Conservation (phyloP, 805 yeast genomes). For the Teunomyces kruisii region DNA sequence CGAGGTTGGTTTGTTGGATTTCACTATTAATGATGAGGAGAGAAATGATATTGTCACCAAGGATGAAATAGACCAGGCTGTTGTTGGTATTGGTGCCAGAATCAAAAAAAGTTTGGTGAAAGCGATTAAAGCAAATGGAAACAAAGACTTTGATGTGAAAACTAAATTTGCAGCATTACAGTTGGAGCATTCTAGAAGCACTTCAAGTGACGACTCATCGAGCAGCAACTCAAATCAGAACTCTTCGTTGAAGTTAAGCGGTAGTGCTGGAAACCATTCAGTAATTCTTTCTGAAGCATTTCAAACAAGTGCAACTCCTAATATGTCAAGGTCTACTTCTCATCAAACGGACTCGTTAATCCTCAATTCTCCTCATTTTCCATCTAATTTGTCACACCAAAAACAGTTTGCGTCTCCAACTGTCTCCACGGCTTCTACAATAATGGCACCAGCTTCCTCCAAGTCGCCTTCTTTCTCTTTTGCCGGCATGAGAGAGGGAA, state of each 20-base stretch:
- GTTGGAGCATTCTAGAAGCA: conserved; percentile 25
- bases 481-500: conserved; percentile 30
- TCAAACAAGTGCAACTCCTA: conserved; percentile 5
- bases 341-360: neutral
- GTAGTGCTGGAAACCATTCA: conserved; percentile 20
- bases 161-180: conserved; percentile 19
- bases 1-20: conserved; percentile 11
- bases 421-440: conserved; percentile 3
- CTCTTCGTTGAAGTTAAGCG: conserved; percentile 12
- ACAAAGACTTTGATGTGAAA: conserved; percentile 21
- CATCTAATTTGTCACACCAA: conserved; percentile 19
- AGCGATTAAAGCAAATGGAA: conserved; percentile 34
- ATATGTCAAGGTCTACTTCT: neutral
- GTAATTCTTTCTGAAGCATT: conserved; percentile 33
- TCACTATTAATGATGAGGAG: conserved; percentile 29
- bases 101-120: conserved; percentile 52
- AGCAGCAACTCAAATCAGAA: conserved; percentile 16
- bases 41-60: conserved; percentile 49
- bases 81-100: conserved; percentile 74
- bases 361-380: conserved; percentile 13
- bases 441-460: conserved; percentile 2
- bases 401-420: conserved; percentile 5
- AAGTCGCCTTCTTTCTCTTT: conserved; percentile 17
- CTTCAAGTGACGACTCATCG: conserved; percentile 32
- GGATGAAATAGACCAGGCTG: conserved; percentile 75